Conservation (phyloP, 1,139 yeast genomes). For the Magnusiomyces ingens region DNA sequence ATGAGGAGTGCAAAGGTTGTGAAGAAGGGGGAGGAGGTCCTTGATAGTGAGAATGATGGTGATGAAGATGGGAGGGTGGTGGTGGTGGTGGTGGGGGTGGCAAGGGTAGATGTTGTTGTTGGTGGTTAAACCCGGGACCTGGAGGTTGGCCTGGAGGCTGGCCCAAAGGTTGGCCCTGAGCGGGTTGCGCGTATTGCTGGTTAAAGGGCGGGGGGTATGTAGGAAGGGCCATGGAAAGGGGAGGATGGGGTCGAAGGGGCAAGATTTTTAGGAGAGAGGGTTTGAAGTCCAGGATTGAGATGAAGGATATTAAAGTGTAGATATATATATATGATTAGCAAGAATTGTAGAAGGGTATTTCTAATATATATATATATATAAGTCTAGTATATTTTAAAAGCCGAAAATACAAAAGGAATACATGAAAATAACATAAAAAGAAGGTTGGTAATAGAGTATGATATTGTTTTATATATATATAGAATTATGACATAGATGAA, state of each 20-base stretch:
- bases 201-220: not conserved
- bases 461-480: slow-evolving; percentile 6
- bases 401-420: too few relatives aligned
- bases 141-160: not conserved
- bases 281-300: not conserved
- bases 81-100: not conserved
- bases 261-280: not conserved
- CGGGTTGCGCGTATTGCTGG: not conserved
- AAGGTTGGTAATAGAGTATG: too few relatives aligned
- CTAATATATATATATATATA: too few relatives aligned
- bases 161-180: not conserved
- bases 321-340: slow-evolving; percentile 1
- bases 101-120: not conserved
- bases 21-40: not conserved
- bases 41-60: not conserved
- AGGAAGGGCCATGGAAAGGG: not conserved
- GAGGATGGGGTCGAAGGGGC: not conserved
- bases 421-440: too few relatives aligned
- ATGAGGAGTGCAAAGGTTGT: not conserved
- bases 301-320: slow-evolving; percentile 1
- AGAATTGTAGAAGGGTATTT: too few relatives aligned
- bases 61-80: not conserved
- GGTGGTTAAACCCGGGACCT: not conserved
- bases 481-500: slow-evolving; percentile 1
- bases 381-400: too few relatives aligned